These are phyloP conservation scores for Pythium rishiriense DNA, from an alignment of 352 stramenopile genomes.

Conservation along the genomic window DNA sequence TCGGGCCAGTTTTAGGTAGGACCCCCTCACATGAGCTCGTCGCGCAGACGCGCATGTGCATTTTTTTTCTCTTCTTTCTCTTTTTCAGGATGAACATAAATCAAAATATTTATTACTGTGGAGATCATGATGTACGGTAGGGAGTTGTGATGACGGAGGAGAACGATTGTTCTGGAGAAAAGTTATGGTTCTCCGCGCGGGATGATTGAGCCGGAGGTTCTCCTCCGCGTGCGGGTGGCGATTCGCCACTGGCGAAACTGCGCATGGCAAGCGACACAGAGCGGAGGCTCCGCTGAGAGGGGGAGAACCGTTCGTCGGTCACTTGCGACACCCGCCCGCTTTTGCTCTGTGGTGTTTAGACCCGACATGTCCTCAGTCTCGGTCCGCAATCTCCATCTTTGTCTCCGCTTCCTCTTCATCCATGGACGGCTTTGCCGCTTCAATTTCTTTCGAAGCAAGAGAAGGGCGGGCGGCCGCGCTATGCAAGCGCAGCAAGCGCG, in stretches of 20 bases:
- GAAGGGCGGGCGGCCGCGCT: neutral
- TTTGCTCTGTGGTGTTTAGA: neutral
- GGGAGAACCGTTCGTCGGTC: neutral
- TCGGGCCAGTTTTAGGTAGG: slow-evolving; percentile 14
- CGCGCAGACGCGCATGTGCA: slow-evolving; percentile 7
- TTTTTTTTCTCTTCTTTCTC: slow-evolving; percentile 7
- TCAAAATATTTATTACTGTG: slow-evolving; percentile 23
- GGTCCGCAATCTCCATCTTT: neutral
- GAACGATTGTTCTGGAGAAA: too few relatives aligned
- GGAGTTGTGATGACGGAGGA: too few relatives aligned
- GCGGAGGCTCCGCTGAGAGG: neutral
- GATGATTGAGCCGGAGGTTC: too few relatives aligned
- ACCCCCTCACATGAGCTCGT: neutral
- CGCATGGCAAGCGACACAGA: neutral
- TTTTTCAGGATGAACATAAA: slow-evolving; percentile 12
- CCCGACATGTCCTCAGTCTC: too few relatives aligned
- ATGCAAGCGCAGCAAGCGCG: neutral
- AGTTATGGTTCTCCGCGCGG: neutral
- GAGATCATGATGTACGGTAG: too few relatives aligned
- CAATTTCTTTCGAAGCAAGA: slow-evolving; percentile 10
- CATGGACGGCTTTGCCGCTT: neutral
- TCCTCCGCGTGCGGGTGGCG: neutral
- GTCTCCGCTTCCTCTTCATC: neutral
- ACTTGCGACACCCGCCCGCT: neutral
- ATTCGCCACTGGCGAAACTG: too few relatives aligned